Conservation (phyloP, 306 rosid species). For the Oxytropis ochrocephala region DNA sequence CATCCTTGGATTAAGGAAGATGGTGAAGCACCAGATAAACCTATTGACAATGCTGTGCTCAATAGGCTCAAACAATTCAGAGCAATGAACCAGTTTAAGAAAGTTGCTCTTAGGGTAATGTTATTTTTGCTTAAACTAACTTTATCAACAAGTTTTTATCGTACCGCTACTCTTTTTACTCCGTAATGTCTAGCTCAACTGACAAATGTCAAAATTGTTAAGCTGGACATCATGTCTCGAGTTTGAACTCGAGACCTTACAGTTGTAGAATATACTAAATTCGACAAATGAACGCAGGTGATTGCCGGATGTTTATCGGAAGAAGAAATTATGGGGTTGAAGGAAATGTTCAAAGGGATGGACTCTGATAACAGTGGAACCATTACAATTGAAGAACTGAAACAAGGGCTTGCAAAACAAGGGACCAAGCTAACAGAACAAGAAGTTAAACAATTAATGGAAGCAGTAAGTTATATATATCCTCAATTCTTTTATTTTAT, state of each 20-base stretch:
- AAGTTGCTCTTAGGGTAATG: constrained; percentile 36
- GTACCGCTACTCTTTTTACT: no score
- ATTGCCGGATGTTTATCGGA: constrained; percentile 92
- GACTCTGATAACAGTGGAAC: constrained; percentile 93
- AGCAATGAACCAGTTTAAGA: constrained; percentile 49
- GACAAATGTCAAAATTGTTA: no score
- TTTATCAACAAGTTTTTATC: no score
- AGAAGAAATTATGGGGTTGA: constrained; percentile 87
- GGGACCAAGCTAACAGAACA: constrained; percentile 74
- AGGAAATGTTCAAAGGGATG: constrained; percentile 79
- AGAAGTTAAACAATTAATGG: constrained; percentile 82
- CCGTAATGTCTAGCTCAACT: no score
- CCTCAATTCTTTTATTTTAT: no score
- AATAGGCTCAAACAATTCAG: constrained; percentile 79
- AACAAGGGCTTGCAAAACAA: constrained; percentile 80
- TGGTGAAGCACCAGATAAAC: constrained; percentile 15
- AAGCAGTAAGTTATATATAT: constrained; percentile 50
- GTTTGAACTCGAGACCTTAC: no score
- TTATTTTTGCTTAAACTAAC: background rate
- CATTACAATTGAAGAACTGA: constrained; percentile 84
- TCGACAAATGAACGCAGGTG: constrained; percentile 36
- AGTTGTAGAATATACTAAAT: background rate
- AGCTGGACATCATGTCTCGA: no score
- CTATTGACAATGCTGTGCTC: constrained; percentile 52
- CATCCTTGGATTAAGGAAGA: constrained; percentile 5